These are phyloP conservation scores for Phytophthora macrochlamydospora DNA, from an alignment of 352 stramenopile species.

Conservation along the genomic window DNA sequence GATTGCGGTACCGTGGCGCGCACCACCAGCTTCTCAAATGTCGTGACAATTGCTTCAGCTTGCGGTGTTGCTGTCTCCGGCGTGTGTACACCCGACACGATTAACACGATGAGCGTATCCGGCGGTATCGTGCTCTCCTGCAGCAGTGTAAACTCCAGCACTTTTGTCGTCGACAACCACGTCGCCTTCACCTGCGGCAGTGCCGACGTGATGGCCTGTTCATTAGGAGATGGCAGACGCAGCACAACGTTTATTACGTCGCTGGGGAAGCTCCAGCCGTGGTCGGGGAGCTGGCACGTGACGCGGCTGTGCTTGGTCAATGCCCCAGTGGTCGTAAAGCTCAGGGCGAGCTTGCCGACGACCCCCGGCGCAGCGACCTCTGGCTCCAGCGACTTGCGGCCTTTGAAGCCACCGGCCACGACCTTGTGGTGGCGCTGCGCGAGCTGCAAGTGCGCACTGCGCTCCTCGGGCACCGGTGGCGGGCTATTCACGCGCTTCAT, in stretches of 20 bases:
- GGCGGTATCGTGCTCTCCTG: slow-evolving; percentile 44
- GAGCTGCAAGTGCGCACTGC: slow-evolving; percentile 65
- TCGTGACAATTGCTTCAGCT: slow-evolving; percentile 54
- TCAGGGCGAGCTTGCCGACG: slow-evolving; percentile 51
- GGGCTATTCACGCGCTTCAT: slow-evolving; percentile 27
- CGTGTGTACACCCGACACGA: slow-evolving; percentile 61
- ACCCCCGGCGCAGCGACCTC: slow-evolving; percentile 56
- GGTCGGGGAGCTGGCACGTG: slow-evolving; percentile 55
- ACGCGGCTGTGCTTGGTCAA: slow-evolving; percentile 53
- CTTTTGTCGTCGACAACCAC: slow-evolving; percentile 35
- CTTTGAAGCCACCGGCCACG: slow-evolving; percentile 54
- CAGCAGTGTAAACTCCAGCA: slow-evolving; percentile 61
- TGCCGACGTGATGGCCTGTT: slow-evolving; percentile 14
- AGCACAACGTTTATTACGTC: slow-evolving; percentile 35
- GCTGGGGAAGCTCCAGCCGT: slow-evolving; percentile 54
- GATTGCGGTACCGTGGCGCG: slow-evolving; percentile 57
- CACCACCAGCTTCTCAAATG: slow-evolving; percentile 65
- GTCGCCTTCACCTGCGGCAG: slow-evolving; percentile 39
- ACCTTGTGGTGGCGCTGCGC: slow-evolving; percentile 74
- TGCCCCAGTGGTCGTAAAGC: slow-evolving; percentile 48
- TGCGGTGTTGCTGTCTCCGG: slow-evolving; percentile 57
- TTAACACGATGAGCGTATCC: slow-evolving; percentile 43
- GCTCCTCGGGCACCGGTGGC: slow-evolving; percentile 35
- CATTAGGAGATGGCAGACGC: slow-evolving; percentile 34
- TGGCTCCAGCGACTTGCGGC: slow-evolving; percentile 42